Base-by-base conservation (phyloP, 148 eudicot species). In the Polygonum maritimum region DNA sequence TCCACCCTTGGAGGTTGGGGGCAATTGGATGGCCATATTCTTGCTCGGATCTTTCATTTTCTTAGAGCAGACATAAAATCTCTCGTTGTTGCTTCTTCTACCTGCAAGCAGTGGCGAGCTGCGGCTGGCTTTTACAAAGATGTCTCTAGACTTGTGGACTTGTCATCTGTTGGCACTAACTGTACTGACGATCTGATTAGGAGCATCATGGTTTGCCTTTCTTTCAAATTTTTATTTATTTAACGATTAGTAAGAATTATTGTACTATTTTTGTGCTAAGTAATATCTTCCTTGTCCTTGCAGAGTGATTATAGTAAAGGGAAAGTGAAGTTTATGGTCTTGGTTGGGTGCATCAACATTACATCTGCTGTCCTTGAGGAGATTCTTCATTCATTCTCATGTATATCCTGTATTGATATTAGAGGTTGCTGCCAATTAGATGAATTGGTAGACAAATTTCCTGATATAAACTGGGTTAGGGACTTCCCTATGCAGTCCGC, bases 31-130 rank as follows among this genome's bases (percentile, higher is more conserved):
- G 96, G 94, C 71, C 88, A 81, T 86, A 81, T 91, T 52, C 81
- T 95, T 79, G 97, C 97, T 71, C 84, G 99, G 69, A 81, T 92
- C 55, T 92, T 90, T 77, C 92, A 94, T 89, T 90, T 92, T 79
- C 94, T 94, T 65, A 87, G 89, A 82, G 82, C 84, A 71, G 98
- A 94, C 83, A 40, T 90, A n/a, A 90, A 86, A 77, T 89, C 98
- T 39, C 83, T 94, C 39, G 83, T 84, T 67, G 78, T 84, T 84
- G 90, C 91, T 79, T 79, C 83, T 78, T 85, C 82, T 77, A 92
- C 97, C 81, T 94, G 98, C 81, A 90, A 88, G 82, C 93, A 89
- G 55, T 94, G 98, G 98, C 86, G 93, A 86, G 81, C 87, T 75
- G 89, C 88, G 63, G 87, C 80, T 74, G 86, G 80, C 18, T 84